Conservation (phyloP, 345 rosid species). For the Rhizophora apiculata region DNA sequence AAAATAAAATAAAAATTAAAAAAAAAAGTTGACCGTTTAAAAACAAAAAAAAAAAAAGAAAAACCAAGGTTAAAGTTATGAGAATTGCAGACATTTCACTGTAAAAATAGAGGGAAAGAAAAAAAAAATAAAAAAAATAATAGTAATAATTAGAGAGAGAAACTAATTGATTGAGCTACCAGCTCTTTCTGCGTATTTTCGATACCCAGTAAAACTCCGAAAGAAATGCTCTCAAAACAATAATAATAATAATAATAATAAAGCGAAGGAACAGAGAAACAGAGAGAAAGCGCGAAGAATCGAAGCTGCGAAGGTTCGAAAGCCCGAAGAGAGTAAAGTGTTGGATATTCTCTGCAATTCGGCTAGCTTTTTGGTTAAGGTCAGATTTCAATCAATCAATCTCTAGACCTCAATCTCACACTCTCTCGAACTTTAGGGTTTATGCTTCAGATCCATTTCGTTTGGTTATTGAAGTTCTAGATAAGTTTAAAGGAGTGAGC, state of each 20-base stretch:
- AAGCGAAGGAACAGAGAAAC: neutral
- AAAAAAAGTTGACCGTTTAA: too few relatives aligned
- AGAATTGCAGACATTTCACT: too few relatives aligned
- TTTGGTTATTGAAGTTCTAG: constrained; percentile 21
- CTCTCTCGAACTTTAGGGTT: constrained; percentile 56
- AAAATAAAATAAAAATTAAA: too few relatives aligned
- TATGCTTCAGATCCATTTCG: constrained; percentile 32
- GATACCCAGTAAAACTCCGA: too few relatives aligned
- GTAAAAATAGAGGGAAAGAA: too few relatives aligned
- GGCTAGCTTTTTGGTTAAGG: constrained; percentile 32
- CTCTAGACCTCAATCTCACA: constrained; percentile 27
- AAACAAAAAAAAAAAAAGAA: too few relatives aligned
- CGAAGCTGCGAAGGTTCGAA: constrained; percentile 17
- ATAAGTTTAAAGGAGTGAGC: constrained; percentile 30
- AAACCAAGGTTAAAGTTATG: too few relatives aligned
- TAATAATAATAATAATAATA: too few relatives aligned
- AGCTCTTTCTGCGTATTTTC: too few relatives aligned
- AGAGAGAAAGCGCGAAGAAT: constrained; percentile 19
- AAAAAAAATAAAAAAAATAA: too few relatives aligned
- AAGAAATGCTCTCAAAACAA: neutral
- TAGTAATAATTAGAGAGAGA: too few relatives aligned
- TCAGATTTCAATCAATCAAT: constrained; percentile 41
- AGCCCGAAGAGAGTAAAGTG: constrained; percentile 13
- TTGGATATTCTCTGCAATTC: constrained; percentile 39
- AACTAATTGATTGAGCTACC: constrained; percentile 40